Evolutionary conservation across 345 rosid species (phyloP).

Genomic region (Conringia planisiliqua): DNA sequence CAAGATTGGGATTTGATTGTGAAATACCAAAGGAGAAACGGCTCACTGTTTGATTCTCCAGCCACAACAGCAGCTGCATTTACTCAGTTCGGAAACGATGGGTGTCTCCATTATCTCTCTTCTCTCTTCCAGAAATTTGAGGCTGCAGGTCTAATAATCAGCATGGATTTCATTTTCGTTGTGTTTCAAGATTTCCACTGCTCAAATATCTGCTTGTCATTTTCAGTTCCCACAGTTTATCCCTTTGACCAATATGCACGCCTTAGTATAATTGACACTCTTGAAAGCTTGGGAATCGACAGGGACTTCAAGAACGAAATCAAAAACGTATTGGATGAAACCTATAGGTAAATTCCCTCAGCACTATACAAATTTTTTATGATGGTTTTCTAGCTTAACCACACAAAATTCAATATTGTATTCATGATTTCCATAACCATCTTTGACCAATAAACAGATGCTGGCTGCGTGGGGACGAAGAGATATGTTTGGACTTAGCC

Average conservation of each 20-base stretch:
- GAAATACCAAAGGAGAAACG: conserved; percentile 68
- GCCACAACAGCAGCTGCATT: conserved; percentile 82
- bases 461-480: conserved; percentile 76
- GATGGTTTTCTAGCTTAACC: not conserved
- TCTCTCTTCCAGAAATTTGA: conserved; percentile 55
- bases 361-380: not conserved
- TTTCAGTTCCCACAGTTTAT: conserved; percentile 73
- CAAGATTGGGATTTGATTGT: conserved; percentile 62
- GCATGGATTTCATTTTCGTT: not conserved
- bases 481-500: conserved; percentile 47
- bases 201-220: conserved; percentile 16
- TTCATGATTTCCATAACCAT: conserved; percentile 15
- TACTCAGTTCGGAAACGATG: conserved; percentile 45
- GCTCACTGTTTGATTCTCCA: conserved; percentile 84
- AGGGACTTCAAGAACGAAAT: conserved; percentile 62
- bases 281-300: conserved; percentile 69
- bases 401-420: not conserved
- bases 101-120: conserved; percentile 60
- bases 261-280: conserved; percentile 56
- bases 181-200: not conserved
- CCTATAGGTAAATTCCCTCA: conserved; percentile 48
- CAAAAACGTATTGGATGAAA: conserved; percentile 46
- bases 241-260: conserved; percentile 55
- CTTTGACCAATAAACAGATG: conserved; percentile 43
- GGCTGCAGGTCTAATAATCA: conserved; percentile 51